Base-by-base conservation (phyloP, 805 yeast genomes). In the Metschnikowia vanudenii region DNA sequence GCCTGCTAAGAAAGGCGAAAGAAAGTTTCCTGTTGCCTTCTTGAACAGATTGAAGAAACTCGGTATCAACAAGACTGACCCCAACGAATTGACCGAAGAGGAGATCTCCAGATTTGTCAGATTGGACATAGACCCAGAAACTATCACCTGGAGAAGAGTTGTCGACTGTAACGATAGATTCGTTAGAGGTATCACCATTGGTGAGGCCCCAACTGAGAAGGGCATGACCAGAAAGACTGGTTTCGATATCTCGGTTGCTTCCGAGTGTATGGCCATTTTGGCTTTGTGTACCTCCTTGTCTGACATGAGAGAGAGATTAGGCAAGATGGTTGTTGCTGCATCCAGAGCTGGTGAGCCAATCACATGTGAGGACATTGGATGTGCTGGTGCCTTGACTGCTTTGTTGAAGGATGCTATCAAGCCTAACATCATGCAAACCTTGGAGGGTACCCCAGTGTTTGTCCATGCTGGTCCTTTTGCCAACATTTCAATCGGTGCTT, bases 401-500 rank as follows among this genome's bases (percentile, higher is more conserved):
- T 69, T 86, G 57, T 73, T 86, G 60, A 85, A 84, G 65, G 95
- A 86, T 64, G 89, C 92, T 14, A 79, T 86, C 56, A 86, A 86
- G 64, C 95, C 95, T 53, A 86, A 86, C 60, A 73, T 86, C 63
- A 86, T 86, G 95, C 95, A 86, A 73, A 84, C 94, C 30, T 76
- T 86, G 61, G 95, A 86, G 69, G 94, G 94, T 56, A 85, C 94
- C 19, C 95, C 95, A 20, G 95, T 86, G 16, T 79, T 86, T 58
- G 88, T 86, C 41, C 95, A 86, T 63, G 94, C 94, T 40, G 95
- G 95, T 53, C 95, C 95, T 50, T 86, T 86, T 62, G 95, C 95
- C 60, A 86, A 86, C 65, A 86, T 86, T 54, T 85, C 94, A 32
- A 86, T 86, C 60, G 95, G 95, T 63, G 92, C 95, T 8, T 82